Evolutionary conservation across 805 yeast genomes (phyloP), one percentile per base, ranked within the genome.

Genomic region (Lipomyces sp.): DNA sequence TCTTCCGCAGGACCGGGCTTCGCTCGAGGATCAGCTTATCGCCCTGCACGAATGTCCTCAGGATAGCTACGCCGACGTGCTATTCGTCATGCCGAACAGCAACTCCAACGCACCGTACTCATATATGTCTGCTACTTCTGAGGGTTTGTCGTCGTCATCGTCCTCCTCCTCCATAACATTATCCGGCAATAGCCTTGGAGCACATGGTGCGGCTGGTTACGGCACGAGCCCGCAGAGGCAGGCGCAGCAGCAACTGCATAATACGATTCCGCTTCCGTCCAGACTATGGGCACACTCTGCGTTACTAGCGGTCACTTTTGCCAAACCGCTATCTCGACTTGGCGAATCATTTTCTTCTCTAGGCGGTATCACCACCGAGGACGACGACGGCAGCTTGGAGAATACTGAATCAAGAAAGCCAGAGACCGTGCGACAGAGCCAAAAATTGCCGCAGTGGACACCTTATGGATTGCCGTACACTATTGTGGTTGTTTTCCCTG

Each of bases 281-380:
- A 18, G 40, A 19, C 18, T 55, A 14, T 52, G 59, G 59, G 57
- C 57, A 13, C 59, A 55, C 28, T 47, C 57, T 7, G 48, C 57
- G 13, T 32, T 55, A 34, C 49, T 55, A 2, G 47, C 57, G 7
- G 49, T 49, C n/a, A 31, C 39, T 2, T 41, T 41, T 18, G 14
- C 31, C 19, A 43, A 42, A 31, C 52, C 55, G 37, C 40, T 55
- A 18, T 43, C 50, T 16, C 29, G 53, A 21, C 47, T 55, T 2
- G 59, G 59, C 18, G 32, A 49, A 21, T 28, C 39, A 10, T 43
- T 16, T 14, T 39, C 34, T 13, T 45, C 57, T 10, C 6, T 33
- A 32, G 4, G 26, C 7, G 37, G 29, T 10, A 24, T 29, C 4
- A 40, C 10, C 13, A n/a, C 11, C 28, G 26, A 19, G 6, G 45